phyloP scores from a whole-genome alignment of 768 basidiomycete genomes.

The Mycena filopes region DNA sequence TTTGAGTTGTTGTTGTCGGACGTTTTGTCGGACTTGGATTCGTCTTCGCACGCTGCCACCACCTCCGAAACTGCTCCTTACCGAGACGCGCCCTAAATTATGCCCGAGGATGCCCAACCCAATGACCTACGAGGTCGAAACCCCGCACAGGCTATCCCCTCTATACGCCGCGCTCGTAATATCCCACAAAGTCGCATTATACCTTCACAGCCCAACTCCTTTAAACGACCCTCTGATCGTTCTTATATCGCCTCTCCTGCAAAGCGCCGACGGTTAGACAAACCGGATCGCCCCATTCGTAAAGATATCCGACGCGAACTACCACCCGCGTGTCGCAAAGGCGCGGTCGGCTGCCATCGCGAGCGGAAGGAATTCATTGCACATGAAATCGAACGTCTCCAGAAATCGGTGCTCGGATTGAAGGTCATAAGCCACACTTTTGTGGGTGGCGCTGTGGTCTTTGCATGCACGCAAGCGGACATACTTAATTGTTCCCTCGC shows the following conservation, averaged over 20 bases:
- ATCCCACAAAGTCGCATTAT: neutral
- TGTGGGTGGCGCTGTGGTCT: neutral
- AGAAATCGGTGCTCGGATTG: constrained; percentile 19
- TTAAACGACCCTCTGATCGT: constrained; percentile 25
- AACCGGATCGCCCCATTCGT: neutral
- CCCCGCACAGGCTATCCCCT: neutral
- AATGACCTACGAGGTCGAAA: constrained; percentile 26
- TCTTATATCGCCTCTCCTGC: constrained; percentile 12
- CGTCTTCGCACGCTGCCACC: too few species aligned
- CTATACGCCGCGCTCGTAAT: neutral
- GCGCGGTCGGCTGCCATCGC: neutral
- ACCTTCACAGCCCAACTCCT: neutral
- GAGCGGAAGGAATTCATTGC: constrained; percentile 19
- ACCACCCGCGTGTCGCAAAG: constrained; percentile 23
- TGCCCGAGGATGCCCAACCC: constrained; percentile 29
- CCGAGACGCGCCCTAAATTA: neutral
- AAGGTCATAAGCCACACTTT: constrained; percentile 1
- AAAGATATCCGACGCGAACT: constrained; percentile 20
- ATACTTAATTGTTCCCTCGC: constrained; percentile 23
- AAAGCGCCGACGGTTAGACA: constrained; percentile 25
- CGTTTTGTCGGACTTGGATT: constrained; percentile 6
- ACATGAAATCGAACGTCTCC: constrained; percentile 20
- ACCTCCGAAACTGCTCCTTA: too few species aligned
- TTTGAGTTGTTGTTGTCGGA: too few species aligned
- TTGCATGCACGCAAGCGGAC: constrained; percentile 17